Conservation (phyloP, 257 asterid genomes). For the Scutellaria galericulata region DNA sequence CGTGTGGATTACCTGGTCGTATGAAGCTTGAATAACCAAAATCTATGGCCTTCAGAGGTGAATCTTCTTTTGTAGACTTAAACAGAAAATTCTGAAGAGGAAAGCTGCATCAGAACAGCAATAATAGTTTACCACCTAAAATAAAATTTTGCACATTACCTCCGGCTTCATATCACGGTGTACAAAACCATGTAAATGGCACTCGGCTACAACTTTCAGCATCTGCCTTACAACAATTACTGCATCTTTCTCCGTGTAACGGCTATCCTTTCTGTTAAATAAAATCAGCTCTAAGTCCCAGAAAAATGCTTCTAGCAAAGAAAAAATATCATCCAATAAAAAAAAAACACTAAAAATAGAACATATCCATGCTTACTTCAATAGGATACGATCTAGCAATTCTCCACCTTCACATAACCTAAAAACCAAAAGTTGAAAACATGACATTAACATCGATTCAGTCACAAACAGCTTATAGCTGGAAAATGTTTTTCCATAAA, state of each 20-base stretch:
- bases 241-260: slow-evolving; percentile 97
- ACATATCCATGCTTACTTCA: slow-evolving; percentile 63
- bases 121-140: slow-evolving; percentile 22
- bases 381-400: slow-evolving; percentile 89
- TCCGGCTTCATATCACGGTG: slow-evolving; percentile 99
- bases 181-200: slow-evolving; percentile 97
- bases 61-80: slow-evolving; percentile 85
- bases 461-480: slow-evolving; percentile 20
- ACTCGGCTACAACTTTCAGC: slow-evolving; percentile 98
- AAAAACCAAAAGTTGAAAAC: slow-evolving; percentile 27
- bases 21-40: slow-evolving; percentile 98
- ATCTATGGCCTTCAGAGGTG: slow-evolving; percentile 92
- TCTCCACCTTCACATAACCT: slow-evolving; percentile 99
- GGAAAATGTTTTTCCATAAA: background rate
- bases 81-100: slow-evolving; percentile 81
- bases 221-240: slow-evolving; percentile 94
- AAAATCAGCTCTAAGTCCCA: slow-evolving; percentile 36
- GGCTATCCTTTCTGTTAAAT: slow-evolving; percentile 85
- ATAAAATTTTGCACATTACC: slow-evolving; percentile 48
- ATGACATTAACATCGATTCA: background rate
- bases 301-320: slow-evolving; percentile 27
- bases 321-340: slow-evolving; percentile 5
- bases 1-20: slow-evolving; percentile 73
- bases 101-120: slow-evolving; percentile 33
- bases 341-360: slow-evolving; percentile 9